Evolutionary conservation across 257 asterid genomes (phyloP), one percentile per base, ranked within the genome.

Genomic region (Solanum phureja): DNA sequence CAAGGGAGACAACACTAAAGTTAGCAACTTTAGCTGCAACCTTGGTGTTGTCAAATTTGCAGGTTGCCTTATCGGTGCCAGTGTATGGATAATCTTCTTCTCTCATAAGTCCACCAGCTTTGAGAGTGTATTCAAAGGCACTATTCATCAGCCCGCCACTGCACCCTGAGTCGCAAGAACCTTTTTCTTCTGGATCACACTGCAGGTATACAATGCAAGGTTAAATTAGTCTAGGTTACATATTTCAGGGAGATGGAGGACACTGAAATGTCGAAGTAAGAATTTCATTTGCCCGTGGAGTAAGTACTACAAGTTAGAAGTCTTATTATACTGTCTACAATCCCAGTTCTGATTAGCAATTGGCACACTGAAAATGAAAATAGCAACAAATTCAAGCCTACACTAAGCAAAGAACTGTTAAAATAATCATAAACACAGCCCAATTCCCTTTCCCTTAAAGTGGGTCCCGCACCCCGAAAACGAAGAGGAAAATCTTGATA

Each of bases 11-110:
- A 21, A 94, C 96, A n/a, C 98, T 95, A 89, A 95, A 95, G 94
- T 96, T 96, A 35, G 98, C 92, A 83, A 96, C 99, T 90, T 93
- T 92, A 1, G 99, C 97, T 5, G 91, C 99, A 85, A 95, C 74
- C 91, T 94, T 95, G 91, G 86, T 90, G 92, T 96, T 93, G 90
- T 95, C 96, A 83, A 95, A 95, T 64, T 93, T 93, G 95, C 99
- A 96, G 76, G 94, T 87, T 76, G 92, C 95, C 42, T 85, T 89
- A 76, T 95, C 98, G 9, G 94, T 92, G 88, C 98, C 98, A 11
- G 96, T 92, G 93, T 96, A 96, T 83, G 99, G 95, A 83, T 95
- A 96, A 89, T 96, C 99, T 88, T 93, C 91, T 90, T 96, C 99
- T 83, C 93, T 79, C 98, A 95, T 93, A 86, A 96, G 95, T 33